Conservation (phyloP, 306 rosid genomes). For the Coriaria nepalensis region DNA sequence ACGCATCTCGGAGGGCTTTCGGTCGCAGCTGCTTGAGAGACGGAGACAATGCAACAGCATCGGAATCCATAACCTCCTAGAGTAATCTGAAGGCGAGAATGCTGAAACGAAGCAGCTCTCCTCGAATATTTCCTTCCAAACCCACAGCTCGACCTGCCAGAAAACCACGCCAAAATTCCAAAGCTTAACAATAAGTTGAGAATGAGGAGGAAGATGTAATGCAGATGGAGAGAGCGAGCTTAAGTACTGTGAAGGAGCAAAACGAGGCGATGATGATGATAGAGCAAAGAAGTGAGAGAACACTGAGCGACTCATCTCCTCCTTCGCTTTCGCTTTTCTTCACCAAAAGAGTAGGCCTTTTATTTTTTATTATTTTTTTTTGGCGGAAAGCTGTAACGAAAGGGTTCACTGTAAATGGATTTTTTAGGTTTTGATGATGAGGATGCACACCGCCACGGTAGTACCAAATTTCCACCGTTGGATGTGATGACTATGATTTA, state of each 20-base stretch:
- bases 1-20: constrained; percentile 32
- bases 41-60: constrained; percentile 33
- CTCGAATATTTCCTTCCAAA: constrained; percentile 16
- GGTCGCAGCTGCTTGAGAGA: constrained; percentile 18
- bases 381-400: too few relatives aligned
- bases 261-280: constrained; percentile 28
- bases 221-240: constrained; percentile 5
- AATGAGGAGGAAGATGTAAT: neutral
- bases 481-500: too few relatives aligned
- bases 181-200: neutral
- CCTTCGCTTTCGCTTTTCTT: too few relatives aligned
- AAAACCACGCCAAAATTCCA: constrained; percentile 8
- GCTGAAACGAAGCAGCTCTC: constrained; percentile 14
- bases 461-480: too few relatives aligned
- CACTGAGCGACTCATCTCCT: constrained; percentile 36
- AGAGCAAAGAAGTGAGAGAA: constrained; percentile 35
- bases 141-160: constrained; percentile 30
- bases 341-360: too few relatives aligned
- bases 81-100: constrained; percentile 12
- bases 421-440: too few relatives aligned
- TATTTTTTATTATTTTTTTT: too few relatives aligned
- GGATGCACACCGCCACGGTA: too few relatives aligned
- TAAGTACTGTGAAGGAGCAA: constrained; percentile 25
- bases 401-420: too few relatives aligned
- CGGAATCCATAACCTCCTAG: constrained; percentile 14